These are phyloP conservation scores for Tetrapyrgos nigripes DNA, from an alignment of 1,284 basidiomycete species.

Conservation along the genomic window DNA sequence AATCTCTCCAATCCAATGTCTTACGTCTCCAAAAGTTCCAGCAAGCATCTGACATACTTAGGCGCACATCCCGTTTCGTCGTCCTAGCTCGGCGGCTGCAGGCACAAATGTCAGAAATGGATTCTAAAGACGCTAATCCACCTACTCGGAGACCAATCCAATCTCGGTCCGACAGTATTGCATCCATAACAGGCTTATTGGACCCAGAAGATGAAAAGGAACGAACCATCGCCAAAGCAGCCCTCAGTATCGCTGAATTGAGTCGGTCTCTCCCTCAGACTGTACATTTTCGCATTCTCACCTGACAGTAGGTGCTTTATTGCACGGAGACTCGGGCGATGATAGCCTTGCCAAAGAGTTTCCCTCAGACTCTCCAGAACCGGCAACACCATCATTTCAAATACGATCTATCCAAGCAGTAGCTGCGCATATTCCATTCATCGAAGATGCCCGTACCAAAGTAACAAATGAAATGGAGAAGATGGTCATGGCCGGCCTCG, in stretches of 20 bases:
- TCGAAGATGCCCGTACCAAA: constrained; percentile 71
- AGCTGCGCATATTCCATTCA: constrained; percentile 69
- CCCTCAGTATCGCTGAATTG: constrained; percentile 88
- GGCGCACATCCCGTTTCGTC: constrained; percentile 84
- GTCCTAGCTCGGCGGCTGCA: constrained; percentile 83
- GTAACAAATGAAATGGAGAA: constrained; percentile 87
- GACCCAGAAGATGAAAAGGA: constrained; percentile 82
- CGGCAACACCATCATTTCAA: constrained; percentile 41
- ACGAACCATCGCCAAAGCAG: constrained; percentile 87
- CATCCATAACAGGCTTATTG: constrained; percentile 7
- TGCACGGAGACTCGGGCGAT: not conserved
- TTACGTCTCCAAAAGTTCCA: constrained; percentile 78
- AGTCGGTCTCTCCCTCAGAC: constrained; percentile 37
- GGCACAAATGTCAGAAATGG: constrained; percentile 77
- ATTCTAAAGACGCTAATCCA: constrained; percentile 13
- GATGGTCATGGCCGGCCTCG: constrained; percentile 83
- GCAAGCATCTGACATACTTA: constrained; percentile 82
- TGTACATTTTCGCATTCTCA: constrained; percentile 3
- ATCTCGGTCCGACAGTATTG: constrained; percentile 9
- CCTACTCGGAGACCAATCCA: not conserved
- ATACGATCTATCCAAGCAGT: constrained; percentile 78
- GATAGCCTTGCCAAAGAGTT: not conserved
- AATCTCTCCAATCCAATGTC: constrained; percentile 74
- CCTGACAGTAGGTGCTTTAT: constrained; percentile 5
- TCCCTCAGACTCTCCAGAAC: not conserved